Conservation (phyloP, 768 basidiomycete species). For the Ramaria rubella region DNA sequence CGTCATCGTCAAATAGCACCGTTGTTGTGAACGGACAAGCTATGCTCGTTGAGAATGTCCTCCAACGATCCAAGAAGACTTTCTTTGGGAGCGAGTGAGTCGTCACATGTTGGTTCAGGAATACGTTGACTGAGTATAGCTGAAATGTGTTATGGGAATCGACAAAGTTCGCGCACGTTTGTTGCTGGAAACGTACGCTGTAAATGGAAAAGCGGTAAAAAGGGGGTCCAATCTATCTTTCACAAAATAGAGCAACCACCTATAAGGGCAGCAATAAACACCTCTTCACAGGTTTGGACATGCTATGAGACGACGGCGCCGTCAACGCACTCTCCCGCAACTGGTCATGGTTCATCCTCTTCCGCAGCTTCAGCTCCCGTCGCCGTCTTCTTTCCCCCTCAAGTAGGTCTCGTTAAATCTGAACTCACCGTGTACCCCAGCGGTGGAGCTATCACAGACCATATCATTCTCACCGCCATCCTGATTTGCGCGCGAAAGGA, state of each 20-base stretch:
- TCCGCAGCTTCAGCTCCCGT: background rate
- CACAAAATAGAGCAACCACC: background rate
- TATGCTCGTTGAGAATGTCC: slow-evolving; percentile 7
- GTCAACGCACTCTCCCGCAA: background rate
- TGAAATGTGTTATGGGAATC: background rate
- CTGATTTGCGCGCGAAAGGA: slow-evolving; percentile 5
- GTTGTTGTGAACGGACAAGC: slow-evolving; percentile 7
- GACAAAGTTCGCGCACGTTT: slow-evolving; percentile 4
- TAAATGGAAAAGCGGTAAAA: slow-evolving; percentile 9
- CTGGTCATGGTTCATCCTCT: background rate
- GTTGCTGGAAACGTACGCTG: slow-evolving; percentile 1
- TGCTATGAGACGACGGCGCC: background rate
- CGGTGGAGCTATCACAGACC: background rate
- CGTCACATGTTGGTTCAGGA: background rate
- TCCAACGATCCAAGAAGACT: slow-evolving; percentile 5
- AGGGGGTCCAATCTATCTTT: background rate
- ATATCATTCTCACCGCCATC: slow-evolving; percentile 9
- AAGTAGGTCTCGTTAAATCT: slow-evolving; percentile 3
- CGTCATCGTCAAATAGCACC: background rate
- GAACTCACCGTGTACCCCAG: slow-evolving; percentile 6
- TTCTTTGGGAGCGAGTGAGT: slow-evolving; percentile 12
- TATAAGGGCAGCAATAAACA: background rate
- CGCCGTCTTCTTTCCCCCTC: slow-evolving; percentile 7
- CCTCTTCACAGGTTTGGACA: background rate
- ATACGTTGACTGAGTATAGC: background rate